A percentile compares a stretch with the other conserved stretches of the same genome.
phyloP scores from a whole-genome alignment of 139 green algal genomes.

The Diplosphaera chodatii region DNA sequence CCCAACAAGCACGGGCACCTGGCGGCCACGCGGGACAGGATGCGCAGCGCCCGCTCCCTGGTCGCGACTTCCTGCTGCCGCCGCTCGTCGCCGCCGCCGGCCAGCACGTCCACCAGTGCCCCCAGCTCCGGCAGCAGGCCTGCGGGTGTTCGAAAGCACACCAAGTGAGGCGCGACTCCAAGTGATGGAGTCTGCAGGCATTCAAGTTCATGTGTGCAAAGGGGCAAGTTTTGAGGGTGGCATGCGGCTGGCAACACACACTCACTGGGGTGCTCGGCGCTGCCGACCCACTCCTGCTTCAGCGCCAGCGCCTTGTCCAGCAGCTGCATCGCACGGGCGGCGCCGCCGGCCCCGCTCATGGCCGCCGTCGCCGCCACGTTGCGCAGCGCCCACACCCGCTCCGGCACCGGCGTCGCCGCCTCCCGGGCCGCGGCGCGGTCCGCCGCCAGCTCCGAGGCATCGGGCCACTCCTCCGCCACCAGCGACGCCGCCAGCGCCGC shows the following conservation, averaged over 20 bases:
- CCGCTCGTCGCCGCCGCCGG: conserved; percentile 12
- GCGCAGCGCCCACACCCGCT: conserved; percentile 47
- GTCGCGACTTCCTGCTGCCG: conserved; percentile 21
- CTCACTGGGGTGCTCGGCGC: conserved; percentile 27
- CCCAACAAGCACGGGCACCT: not conserved
- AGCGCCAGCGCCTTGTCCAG: conserved; percentile 40
- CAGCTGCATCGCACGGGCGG: conserved; percentile 20
- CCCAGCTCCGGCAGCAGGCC: conserved; percentile 6
- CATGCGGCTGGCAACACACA: not conserved
- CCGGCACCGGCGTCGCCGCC: conserved; percentile 39
- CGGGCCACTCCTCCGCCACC: conserved; percentile 54
- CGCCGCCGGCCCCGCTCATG: conserved; percentile 29
- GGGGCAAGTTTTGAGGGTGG: too few relatives aligned
- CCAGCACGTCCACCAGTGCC: conserved; percentile 25
- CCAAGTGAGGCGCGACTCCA: too few relatives aligned
- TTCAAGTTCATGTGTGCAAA: too few relatives aligned
- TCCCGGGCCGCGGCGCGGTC: conserved; percentile 30
- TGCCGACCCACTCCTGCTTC: conserved; percentile 36
- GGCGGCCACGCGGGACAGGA: conserved; percentile 4
- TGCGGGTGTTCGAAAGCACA: not conserved
- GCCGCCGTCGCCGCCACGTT: conserved; percentile 45
- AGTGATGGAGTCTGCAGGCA: too few relatives aligned
- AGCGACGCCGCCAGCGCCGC: conserved; percentile 33
- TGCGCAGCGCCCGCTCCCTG: conserved; percentile 18
- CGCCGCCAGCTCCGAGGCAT: conserved; percentile 13